Evolutionary conservation across 148 eudicot genomes (phyloP).

Genomic region (Dysphania ambrosioides): DNA sequence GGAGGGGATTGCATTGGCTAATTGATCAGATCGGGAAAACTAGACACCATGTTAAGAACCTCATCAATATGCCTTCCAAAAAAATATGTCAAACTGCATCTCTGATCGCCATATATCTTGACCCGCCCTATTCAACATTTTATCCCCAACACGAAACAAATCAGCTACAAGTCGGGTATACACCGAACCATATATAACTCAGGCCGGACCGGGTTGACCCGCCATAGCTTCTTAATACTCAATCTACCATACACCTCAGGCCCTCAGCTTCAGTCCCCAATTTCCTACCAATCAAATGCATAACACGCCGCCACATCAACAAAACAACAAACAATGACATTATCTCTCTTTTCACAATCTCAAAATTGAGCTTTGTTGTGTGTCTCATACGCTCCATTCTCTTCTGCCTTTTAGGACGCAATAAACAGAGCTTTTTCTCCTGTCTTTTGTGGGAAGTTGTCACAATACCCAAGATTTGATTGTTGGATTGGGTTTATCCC

Average conservation of each 20-base stretch:
- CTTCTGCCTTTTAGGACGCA: background rate
- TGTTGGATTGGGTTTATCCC: background rate
- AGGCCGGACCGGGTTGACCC: too few relatives aligned
- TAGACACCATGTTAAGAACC: too few relatives aligned
- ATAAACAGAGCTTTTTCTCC: background rate
- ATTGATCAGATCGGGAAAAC: too few relatives aligned
- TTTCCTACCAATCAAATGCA: background rate
- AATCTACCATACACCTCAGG: background rate
- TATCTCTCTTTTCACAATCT: constrained; percentile 4
- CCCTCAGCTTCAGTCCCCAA: background rate
- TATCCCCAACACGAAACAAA: too few relatives aligned
- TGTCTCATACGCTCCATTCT: background rate
- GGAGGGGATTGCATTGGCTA: too few relatives aligned
- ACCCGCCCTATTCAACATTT: too few relatives aligned
- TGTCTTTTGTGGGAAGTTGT: constrained; percentile 2
- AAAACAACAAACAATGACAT: background rate
- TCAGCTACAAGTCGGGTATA: too few relatives aligned
- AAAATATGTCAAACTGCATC: too few relatives aligned
- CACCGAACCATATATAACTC: too few relatives aligned
- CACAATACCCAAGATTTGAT: constrained; percentile 6
- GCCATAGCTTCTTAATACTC: too few relatives aligned
- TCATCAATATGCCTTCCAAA: too few relatives aligned
- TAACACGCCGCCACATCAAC: constrained; percentile 21
- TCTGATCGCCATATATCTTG: too few relatives aligned
- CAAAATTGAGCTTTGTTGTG: constrained; percentile 8